Evolutionary conservation across 805 yeast species (phyloP), one percentile per base, ranked within the genome.

Genomic region (Grigorovia jiainica): DNA sequence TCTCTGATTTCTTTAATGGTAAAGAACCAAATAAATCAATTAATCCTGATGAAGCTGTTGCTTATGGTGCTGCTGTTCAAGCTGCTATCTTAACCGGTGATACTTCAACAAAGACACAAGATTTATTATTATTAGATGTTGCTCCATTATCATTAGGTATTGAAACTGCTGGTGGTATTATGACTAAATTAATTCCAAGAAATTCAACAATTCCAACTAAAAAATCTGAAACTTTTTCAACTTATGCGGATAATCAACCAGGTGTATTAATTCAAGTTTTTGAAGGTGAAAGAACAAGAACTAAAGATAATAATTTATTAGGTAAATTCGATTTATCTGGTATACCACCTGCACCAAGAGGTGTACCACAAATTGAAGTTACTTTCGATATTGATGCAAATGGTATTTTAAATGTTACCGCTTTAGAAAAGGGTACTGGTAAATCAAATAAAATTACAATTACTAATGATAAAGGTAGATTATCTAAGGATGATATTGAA

Each of bases 161-260:
- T 70, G 97, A 89, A 75, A 89, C 96, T 55, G 96, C 96, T 61
- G 97, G 97, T 76, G 97, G 97, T 79, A 89, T 87, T 71, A 87
- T 89, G 95, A 89, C 96, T 68, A 86, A 86, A 73, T 80, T 89
- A 72, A 89, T 87, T 60, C 95, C 95, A 70, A 82, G 96, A 75
- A 87, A 87, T 79, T 82, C 95, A 44, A 87, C 96, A 48, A 87
- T 89, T 57, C 97, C 97, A 70, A 85, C 95, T 68, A 87, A 87
- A 80, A 89, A 89, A 75, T 86, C 96, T 34, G 95, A 87, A 76
- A 80, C 84, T 52, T 89, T 89, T 83, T 86, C 96, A 50, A 89
- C 97, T 52, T 86, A 85, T 66, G 90, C 96, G 58, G 97, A 89
- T 71, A 87, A 89, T 80, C 97, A 89, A 74, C 96, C 97, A 56